These are phyloP conservation scores for Amanita rubescens DNA, from an alignment of 768 basidiomycete species.

Conservation along the genomic window DNA sequence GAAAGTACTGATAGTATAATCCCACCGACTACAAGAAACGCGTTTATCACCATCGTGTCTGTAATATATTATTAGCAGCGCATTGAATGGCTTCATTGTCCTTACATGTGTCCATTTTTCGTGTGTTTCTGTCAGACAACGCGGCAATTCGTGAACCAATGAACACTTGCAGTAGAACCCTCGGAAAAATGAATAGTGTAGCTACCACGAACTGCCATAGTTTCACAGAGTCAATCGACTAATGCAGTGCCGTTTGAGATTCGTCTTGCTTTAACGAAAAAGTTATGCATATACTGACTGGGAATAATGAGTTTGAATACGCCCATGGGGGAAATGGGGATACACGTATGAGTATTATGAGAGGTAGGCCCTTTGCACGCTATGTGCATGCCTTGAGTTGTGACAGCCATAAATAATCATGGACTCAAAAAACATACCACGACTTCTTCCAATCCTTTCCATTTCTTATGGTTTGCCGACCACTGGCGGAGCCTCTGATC, in stretches of 20 bases:
- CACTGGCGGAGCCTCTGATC: constrained; percentile 46
- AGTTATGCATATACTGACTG: constrained; percentile 36
- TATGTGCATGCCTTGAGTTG: not conserved
- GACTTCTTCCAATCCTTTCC: constrained; percentile 72
- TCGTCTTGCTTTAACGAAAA: not conserved
- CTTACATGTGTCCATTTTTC: constrained; percentile 71
- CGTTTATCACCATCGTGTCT: constrained; percentile 65
- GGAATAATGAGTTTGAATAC: constrained; percentile 76
- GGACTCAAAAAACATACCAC: constrained; percentile 47
- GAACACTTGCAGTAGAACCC: constrained; percentile 65
- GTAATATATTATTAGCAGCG: constrained; percentile 8
- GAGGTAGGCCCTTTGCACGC: constrained; percentile 64
- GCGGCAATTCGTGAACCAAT: constrained; percentile 70
- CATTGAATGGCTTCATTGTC: not conserved
- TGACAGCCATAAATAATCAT: not conserved
- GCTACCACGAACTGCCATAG: constrained; percentile 73
- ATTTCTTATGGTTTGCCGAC: constrained; percentile 58
- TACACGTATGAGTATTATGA: constrained; percentile 74
- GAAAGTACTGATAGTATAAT: constrained; percentile 49
- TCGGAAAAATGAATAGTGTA: constrained; percentile 65
- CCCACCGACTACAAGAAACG: constrained; percentile 50
- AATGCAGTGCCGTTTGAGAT: not conserved
- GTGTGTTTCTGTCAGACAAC: constrained; percentile 69
- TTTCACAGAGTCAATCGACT: constrained; percentile 70
- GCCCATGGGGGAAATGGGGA: constrained; percentile 87